Evolutionary conservation across 129 eudicot genomes (phyloP), one percentile per base, ranked within the genome.

Genomic region (Helianthus tuberosus): DNA sequence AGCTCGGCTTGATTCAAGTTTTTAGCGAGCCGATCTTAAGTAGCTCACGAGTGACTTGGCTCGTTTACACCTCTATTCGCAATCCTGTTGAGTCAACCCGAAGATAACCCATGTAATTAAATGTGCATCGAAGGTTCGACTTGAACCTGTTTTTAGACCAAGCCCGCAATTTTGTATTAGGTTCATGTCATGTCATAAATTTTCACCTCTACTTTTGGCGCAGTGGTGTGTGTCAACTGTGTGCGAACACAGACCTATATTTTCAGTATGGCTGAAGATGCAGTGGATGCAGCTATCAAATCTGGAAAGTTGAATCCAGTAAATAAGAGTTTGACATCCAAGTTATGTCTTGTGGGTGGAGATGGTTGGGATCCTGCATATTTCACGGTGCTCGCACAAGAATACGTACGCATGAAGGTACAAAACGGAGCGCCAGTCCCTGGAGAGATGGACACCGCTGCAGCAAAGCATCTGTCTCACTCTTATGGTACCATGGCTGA

Each of bases 261-360:
- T 76, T 84, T 67, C 90, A 89, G 96, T 69, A 92, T 92, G 96
- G 98, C 98, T 66, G 96, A 89, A 79, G 98, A 92, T 87, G 96
- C 98, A 27, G 93, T 92, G 66, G 82, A 92, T 73, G 86, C 84
- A 32, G 98, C 96, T 67, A 78, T 92, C 11, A 85, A 77, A 80
- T 87, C 96, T 14, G 98, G 93, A 63, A 85, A 89, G 51, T 70
- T 92, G 85, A 87, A 73, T 25, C 85, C 96, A 51, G 39, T 63
- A 59, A 87, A 85, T 47, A 68, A 75, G 27, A 79, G 89, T 83
- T 68, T 89, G 50, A 92, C 98, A 14, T 16, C 59, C 69, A 81
- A 85, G 29, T 65, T 92, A 54, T 82, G 81, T 63, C 93, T 92
- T n/a, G 64, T 87, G 71, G 98, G 98, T 77, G 96, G 91, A 5